Evolutionary conservation across 345 rosid species (phyloP), one percentile per base, ranked within the genome.

Genomic region (Jatropha curcas): DNA sequence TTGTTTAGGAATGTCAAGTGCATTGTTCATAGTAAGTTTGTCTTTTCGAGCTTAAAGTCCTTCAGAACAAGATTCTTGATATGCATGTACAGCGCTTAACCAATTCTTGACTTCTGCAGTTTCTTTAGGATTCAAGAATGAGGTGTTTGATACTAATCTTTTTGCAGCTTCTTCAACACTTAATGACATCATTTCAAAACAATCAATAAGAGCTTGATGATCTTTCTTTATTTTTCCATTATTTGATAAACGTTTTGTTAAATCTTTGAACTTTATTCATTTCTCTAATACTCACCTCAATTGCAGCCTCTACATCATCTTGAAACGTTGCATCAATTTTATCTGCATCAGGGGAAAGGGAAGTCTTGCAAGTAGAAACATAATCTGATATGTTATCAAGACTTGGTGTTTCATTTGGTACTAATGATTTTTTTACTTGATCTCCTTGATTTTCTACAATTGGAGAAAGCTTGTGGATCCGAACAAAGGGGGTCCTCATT

Each of bases 131-230:
- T 11, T 22, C 9, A 63, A 5, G 28, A 10, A 1, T 19, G 64
- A 60, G 0, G 27, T 11, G 22, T 63, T 14, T 24, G 68, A 45
- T 10, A 10, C 55, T 27, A 9, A 4, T 43, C 4, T 19, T 13
- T 41, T 2, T 27, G 68, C 68, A 25, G 51, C 34, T 35, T 65
- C 68, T 25, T 43, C 8, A 22, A 22, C 6, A 27, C 34, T 55
- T 43, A 65, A 43, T 4, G 68, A 41, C 1, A 65, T 25, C 68
- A 43, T 22, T 65, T 65, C 55, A 27, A 43, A 16, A 20, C 68
- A 65, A 11, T 65, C 68, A 43, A 43, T 43, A 5, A 65, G 27
- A 11, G 55, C 68, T n/a, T 65, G 68, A 65, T n/a, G 50, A 43
- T 65, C 68, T 7, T 25, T 16, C 14, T 19, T 13, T 1, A 14